These are phyloP conservation scores for Calcarisporium arbuscula DNA, from an alignment of 2,329 filamentous ascomycete genomes.

Conservation along the genomic window DNA sequence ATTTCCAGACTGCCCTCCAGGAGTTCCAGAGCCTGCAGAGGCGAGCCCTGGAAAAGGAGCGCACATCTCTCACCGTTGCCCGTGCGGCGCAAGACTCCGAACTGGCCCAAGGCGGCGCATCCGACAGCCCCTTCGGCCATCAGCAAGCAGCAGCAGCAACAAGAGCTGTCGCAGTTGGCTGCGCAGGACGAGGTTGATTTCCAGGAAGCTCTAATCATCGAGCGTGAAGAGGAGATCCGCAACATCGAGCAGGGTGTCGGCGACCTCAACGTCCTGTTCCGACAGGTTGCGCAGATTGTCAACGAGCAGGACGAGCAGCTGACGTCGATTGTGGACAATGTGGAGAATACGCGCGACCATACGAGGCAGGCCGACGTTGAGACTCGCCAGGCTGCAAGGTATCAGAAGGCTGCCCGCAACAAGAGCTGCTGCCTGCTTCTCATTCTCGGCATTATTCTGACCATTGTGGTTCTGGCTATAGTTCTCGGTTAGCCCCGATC, in stretches of 20 bases:
- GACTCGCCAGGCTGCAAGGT: slow-evolving; percentile 75
- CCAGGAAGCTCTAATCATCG: slow-evolving; percentile 89
- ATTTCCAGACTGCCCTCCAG: slow-evolving; percentile 81
- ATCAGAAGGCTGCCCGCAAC: slow-evolving; percentile 92
- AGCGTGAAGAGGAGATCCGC: slow-evolving; percentile 93
- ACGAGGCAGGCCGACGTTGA: slow-evolving; percentile 82
- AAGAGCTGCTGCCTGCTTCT: slow-evolving; percentile 90
- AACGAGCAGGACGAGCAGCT: slow-evolving; percentile 86
- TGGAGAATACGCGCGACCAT: slow-evolving; percentile 74
- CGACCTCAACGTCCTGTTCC: slow-evolving; percentile 92
- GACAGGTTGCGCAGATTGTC: slow-evolving; percentile 97
- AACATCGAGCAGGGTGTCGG: slow-evolving; percentile 96
- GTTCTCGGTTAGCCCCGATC: slow-evolving; percentile 76
- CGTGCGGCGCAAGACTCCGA: slow-evolving; percentile 69
- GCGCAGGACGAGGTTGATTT: slow-evolving; percentile 95
- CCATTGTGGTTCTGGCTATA: slow-evolving; percentile 83
- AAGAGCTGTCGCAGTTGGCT: slow-evolving; percentile 73
- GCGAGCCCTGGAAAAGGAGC: slow-evolving; percentile 84
- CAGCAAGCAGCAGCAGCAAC: slow-evolving; percentile 52
- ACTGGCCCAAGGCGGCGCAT: slow-evolving; percentile 27
- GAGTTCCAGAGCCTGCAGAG: slow-evolving; percentile 94
- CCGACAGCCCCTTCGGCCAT: slow-evolving; percentile 29
- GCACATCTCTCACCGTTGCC: slow-evolving; percentile 76
- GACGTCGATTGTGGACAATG: slow-evolving; percentile 81
- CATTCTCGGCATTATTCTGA: slow-evolving; percentile 81